Base-by-base conservation (phyloP, 352 stramenopile species). In the Poterioochromonas sp. region DNA sequence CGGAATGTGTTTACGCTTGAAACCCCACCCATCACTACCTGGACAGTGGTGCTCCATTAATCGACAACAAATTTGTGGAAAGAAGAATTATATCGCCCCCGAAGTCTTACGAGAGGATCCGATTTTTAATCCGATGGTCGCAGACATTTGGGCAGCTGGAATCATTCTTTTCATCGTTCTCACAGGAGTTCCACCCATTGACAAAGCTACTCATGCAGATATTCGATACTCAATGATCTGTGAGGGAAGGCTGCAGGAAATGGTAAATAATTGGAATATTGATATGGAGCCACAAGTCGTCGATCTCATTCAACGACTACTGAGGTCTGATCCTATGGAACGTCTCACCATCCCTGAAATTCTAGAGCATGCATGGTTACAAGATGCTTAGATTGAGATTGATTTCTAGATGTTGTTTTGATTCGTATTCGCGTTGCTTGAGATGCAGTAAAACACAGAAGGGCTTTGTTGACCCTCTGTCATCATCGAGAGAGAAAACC, bases 81-180 rank as follows among this genome's bases (percentile, higher is more conserved):
- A 97, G 82, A 88, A 92, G 73, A 96, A 96, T 80, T 98, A 97
- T 83, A 97, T 98, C 91, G 92, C 91, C 26, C 94, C 93, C 0
- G 94, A 98, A 84, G 89, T 97, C 68, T 86, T 93, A 41, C 80
- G 81, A 41, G 37, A 60, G 15, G 34, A 54, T 32, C 15, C n/a
- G 20, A 40, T 64, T 32, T 97, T 97, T 85, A 92, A 98, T 86
- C 92, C 92, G 1, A 93, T 91, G 77, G 83, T 87, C 18, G 88
- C 92, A 39, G 93, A 98, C 81, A 84, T 97, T 51, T 97, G 92
- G 92, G 94, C 93, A 1, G 82, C 88, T 22, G 94, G 90, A 29
- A 88, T 97, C 37, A 88, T 95, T 73, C 88, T 97, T 70, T 97
- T 97, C 83, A 95, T 97, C 47, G 87, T 97, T 80, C 83, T 97